These are phyloP conservation scores for Zygosaccharomyces sapae DNA, from an alignment of 1,139 yeast genomes.

Conservation along the genomic window DNA sequence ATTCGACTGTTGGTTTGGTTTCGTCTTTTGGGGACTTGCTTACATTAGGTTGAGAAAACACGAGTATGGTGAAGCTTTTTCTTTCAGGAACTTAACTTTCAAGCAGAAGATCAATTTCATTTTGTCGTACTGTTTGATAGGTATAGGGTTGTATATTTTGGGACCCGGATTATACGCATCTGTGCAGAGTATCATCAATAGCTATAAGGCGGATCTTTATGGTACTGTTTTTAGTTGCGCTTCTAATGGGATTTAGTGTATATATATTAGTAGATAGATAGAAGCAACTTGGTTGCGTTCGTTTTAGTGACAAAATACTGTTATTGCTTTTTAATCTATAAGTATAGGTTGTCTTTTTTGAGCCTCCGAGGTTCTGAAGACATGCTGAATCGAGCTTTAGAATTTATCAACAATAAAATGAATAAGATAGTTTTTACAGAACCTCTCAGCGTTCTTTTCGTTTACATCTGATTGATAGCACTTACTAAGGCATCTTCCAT, in stretches of 20 bases:
- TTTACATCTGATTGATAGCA: no score
- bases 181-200: constrained; percentile 48
- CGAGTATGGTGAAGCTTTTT: constrained; percentile 30
- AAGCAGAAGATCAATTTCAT: constrained; percentile 40
- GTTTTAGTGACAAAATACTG: no score
- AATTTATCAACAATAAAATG: no score
- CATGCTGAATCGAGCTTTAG: no score
- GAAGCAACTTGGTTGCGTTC: not conserved
- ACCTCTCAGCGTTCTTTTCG: no score
- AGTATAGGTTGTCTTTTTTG: no score
- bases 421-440: no score
- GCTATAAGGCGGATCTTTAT: constrained; percentile 46
- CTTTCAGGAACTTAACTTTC: constrained; percentile 30
- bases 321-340: no score
- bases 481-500: no score
- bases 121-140: constrained; percentile 41
- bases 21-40: constrained; percentile 62
- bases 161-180: constrained; percentile 60
- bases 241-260: constrained; percentile 36
- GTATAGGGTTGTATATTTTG: constrained; percentile 48
- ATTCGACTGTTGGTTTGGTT: constrained; percentile 64
- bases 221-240: constrained; percentile 52
- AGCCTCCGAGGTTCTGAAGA: no score
- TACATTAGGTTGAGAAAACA: constrained; percentile 43
- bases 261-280: not conserved